A percentile compares a stretch with the other conserved stretches of the same genome.
These are phyloP conservation scores for Saussurea involucrata DNA, from an alignment of 129 eudicot species.

Conservation along the genomic window DNA sequence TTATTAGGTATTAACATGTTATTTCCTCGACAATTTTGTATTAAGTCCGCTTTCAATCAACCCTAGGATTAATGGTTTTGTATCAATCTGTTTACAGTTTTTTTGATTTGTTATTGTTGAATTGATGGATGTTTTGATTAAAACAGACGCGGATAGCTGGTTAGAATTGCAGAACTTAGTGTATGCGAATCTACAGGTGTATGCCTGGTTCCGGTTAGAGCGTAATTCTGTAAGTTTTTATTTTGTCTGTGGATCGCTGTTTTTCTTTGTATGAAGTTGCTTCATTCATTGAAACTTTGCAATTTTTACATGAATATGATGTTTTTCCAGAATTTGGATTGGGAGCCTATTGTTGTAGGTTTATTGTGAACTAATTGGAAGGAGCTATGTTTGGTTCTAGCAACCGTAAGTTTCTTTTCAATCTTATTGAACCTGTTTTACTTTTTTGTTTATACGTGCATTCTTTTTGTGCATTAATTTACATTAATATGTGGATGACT, in stretches of 20 bases:
- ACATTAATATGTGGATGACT: background rate
- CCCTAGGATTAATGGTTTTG: constrained; percentile 16
- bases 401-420: constrained; percentile 17
- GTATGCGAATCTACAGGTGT: constrained; percentile 13
- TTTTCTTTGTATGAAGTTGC: constrained; percentile 8
- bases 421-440: background rate
- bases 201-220: background rate
- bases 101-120: background rate
- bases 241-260: background rate
- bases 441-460: background rate
- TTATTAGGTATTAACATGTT: background rate
- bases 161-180: background rate
- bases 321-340: constrained; percentile 15
- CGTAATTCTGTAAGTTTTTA: constrained; percentile 4
- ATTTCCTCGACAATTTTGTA: background rate
- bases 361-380: constrained; percentile 14
- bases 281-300: constrained; percentile 1
- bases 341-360: constrained; percentile 1
- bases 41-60: constrained; percentile 16
- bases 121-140: background rate
- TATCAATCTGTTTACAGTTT: constrained; percentile 5
- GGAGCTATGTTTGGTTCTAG: constrained; percentile 26
- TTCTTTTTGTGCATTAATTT: background rate
- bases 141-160: background rate
- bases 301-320: background rate